Evolutionary conservation across 495 filamentous ascomycete genomes (phyloP).

Genomic region (Penicillium waksmanii): DNA sequence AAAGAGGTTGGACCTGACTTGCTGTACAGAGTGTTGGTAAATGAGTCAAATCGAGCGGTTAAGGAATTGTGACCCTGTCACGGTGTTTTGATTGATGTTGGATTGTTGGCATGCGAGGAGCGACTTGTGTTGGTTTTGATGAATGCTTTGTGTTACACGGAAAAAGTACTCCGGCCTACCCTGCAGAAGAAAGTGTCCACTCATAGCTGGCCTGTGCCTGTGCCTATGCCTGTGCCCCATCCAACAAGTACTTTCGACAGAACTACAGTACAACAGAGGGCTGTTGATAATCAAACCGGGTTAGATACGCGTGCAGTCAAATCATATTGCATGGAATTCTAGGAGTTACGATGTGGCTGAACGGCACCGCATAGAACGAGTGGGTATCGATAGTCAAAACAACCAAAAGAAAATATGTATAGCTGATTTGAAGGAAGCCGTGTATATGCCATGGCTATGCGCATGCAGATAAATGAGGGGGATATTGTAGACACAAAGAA

Average conservation of each 20-base stretch:
- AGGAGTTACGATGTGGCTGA: not conserved
- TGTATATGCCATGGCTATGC: conserved; percentile 19
- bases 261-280: not conserved
- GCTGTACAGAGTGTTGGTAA: not conserved
- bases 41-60: not conserved
- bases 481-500: conserved; percentile 15
- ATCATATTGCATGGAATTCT: not conserved
- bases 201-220: not conserved
- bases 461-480: not conserved
- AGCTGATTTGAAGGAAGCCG: not conserved
- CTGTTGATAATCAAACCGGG: not conserved
- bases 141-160: conserved; percentile 19
- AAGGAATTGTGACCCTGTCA: not conserved
- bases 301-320: not conserved
- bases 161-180: conserved; percentile 23
- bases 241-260: not conserved
- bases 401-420: conserved; percentile 1
- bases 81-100: not conserved
- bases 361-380: not conserved
- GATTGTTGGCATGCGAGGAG: not conserved
- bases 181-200: not conserved
- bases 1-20: conserved; percentile 3
- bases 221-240: not conserved
- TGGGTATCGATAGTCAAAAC: conserved; percentile 7
- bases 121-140: not conserved